These are phyloP conservation scores for thale cress (Arabidopsis thaliana) DNA, from an alignment of 345 rosid species.

Conservation along the genomic window TAIR10.1 NC_003070.9:25683001-25683500, in stretches of 20 bases:
- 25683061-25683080: neutral
- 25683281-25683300: no score
- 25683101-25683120: no score
- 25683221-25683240: neutral
- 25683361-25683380: neutral
- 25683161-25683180: constrained; percentile 20
- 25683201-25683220: neutral
- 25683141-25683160: neutral
- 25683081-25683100: neutral
- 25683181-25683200: constrained; percentile 24
- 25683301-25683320: no score
- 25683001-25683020: neutral
- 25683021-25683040: constrained; percentile 11
- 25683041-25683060: neutral
- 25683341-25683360: neutral
- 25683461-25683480: neutral
- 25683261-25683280: neutral
- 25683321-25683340: no score
- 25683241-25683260: neutral
- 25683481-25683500: neutral
- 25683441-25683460: neutral
- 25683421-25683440: no score
- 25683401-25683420: no score
- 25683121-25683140: neutral
- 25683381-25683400: neutral